Evolutionary conservation across 495 filamentous ascomycete species (phyloP), one percentile per base, ranked within the genome.

Genomic region (Talaromyces ruber): DNA sequence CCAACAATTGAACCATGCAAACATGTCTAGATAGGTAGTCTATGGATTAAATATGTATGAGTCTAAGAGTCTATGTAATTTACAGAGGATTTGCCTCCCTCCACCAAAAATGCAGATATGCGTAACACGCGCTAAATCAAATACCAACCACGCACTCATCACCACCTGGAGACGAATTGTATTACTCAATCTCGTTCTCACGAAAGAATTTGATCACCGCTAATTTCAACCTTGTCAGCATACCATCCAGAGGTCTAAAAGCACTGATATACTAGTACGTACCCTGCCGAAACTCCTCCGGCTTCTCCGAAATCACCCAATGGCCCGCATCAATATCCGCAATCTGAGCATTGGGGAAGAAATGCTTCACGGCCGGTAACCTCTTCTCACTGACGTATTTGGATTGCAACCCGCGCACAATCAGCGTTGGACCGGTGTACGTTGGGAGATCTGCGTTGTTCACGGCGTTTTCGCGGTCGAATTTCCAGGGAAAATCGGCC

Each of bases 271-370:
- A 39, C 9, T 50, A 3, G 37, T 12, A 71, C 84, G 72, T 72
- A 95, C 91, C 88, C 79, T 84, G 77, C 68, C 88, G 81, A 69
- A 98, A 98, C 3, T 77, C 87, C 70, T 94, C 88, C 0, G 94
- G 94, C 62, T 92, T 90, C 79, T 98, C 93, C 9, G 90, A 91
- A 65, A 95, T 93, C 0, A 98, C 77, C 94, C 94, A 98, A 70
- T 98, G 94, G 0, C 94, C 94, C 5, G 88, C 83, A 21, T 97
- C 90, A 34, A 97, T 82, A 76, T 97, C 93, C 14, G 80, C 84
- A 32, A 97, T 69, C 67, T 83, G 72, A 62, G 97, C 94, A 45
- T 81, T 77, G 28, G 94, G 94, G 71, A 97, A 98, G 73, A 98
- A 97, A 63, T 81, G 80, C 22, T 92, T 95, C 63, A 97, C 91